A percentile compares a stretch with the other conserved stretches of the same genome.
Evolutionary conservation across 345 rosid species (phyloP).

Genomic region (Gossypium ekmanianum): DNA sequence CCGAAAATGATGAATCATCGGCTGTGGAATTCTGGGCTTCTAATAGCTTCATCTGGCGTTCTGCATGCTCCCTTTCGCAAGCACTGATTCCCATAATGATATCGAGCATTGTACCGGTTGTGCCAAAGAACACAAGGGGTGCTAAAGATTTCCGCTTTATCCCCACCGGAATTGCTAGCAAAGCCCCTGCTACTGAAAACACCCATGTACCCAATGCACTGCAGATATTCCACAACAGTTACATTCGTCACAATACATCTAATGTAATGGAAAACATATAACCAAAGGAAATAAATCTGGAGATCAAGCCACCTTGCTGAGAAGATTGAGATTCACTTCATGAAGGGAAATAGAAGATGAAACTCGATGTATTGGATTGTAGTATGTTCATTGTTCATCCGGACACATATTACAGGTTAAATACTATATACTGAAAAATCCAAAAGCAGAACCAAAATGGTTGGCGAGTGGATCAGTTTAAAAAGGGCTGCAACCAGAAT

Average conservation of each 20-base stretch:
- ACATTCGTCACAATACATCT: background rate
- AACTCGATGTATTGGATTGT: background rate
- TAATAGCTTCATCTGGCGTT: slow-evolving; percentile 75
- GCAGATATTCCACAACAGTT: slow-evolving; percentile 24
- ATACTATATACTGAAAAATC: background rate
- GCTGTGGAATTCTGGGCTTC: slow-evolving; percentile 55
- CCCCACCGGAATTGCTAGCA: slow-evolving; percentile 88
- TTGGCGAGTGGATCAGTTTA: background rate
- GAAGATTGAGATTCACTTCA: background rate
- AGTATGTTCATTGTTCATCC: background rate
- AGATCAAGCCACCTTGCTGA: background rate
- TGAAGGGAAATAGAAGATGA: background rate
- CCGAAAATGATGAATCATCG: slow-evolving; percentile 23
- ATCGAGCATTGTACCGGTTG: slow-evolving; percentile 95
- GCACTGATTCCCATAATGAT: slow-evolving; percentile 83
- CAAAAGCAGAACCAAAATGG: background rate
- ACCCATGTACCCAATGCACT: slow-evolving; percentile 97
- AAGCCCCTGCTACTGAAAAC: slow-evolving; percentile 79
- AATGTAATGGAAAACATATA: background rate
- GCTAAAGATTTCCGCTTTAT: slow-evolving; percentile 82
- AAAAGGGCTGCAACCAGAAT: background rate
- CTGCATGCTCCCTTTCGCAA: slow-evolving; percentile 97
- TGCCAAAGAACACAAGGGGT: slow-evolving; percentile 92
- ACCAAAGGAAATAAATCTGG: background rate
- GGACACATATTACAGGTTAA: background rate